Evolutionary conservation across 2,329 filamentous ascomycete species (phyloP).

Genomic region (Penicillium sp.): DNA sequence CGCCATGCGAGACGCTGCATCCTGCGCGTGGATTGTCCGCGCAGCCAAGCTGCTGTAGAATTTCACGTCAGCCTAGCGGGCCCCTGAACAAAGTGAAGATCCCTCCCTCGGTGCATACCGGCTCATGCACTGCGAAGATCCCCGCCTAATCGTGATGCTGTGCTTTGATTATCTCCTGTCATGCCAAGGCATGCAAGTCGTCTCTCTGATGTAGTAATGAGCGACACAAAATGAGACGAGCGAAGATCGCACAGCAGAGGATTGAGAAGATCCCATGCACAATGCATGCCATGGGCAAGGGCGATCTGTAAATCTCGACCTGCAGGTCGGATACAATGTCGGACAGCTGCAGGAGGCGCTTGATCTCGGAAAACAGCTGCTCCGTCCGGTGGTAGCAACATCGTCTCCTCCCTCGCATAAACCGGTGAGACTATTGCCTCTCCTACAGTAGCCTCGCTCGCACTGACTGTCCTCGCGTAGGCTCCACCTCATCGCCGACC

Average conservation of each 20-base stretch:
- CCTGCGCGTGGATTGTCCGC: conserved; percentile 8
- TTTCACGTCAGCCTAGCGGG: conserved; percentile 15
- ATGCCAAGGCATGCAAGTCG: neutral
- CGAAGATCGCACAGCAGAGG: conserved; percentile 1
- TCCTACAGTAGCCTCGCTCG: neutral
- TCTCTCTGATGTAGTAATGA: neutral
- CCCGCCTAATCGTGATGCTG: conserved; percentile 4
- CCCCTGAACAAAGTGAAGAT: conserved; percentile 17
- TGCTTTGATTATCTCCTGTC: neutral
- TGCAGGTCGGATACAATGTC: neutral
- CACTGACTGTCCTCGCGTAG: neutral
- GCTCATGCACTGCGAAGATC: conserved; percentile 18
- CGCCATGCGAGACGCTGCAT: conserved; percentile 5
- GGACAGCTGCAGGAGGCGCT: neutral
- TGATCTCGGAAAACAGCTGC: neutral
- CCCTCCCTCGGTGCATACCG: conserved; percentile 6
- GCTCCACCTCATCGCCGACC: neutral
- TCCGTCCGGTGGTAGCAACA: neutral
- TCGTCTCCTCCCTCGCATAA: neutral
- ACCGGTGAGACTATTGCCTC: neutral
- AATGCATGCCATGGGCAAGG: conserved; percentile 19
- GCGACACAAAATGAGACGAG: neutral
- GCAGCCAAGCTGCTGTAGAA: conserved; percentile 14
- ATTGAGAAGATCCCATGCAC: conserved; percentile 11
- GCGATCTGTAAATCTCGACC: conserved; percentile 3